A percentile compares a stretch with the other conserved stretches of the same genome.
phyloP scores from a whole-genome alignment of 225 moss, liverwort and hornwort species.

The Sphagnum contortum region DNA sequence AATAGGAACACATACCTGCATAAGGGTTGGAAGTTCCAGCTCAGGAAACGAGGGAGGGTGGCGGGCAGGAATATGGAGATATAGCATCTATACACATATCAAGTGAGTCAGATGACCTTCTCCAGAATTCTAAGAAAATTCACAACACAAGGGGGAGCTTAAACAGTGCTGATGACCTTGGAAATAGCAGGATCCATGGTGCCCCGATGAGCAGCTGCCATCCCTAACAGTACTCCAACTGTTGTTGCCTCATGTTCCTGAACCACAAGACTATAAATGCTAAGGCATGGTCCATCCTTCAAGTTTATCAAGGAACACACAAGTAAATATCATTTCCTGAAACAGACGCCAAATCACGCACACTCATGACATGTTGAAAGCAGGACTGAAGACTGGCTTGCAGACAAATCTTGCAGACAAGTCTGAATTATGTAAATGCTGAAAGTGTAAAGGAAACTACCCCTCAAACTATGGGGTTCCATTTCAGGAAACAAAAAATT shows the following conservation, averaged over 20 bases:
- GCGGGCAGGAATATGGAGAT: conserved; percentile 93
- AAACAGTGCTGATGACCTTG: conserved; percentile 19
- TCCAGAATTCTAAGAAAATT: too few relatives aligned
- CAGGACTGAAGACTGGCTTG: too few relatives aligned
- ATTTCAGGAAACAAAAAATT: too few relatives aligned
- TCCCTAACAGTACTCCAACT: conserved; percentile 87
- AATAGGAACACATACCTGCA: conserved; percentile 29
- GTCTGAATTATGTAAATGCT: too few relatives aligned
- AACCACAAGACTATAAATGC: background rate
- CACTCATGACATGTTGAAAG: background rate
- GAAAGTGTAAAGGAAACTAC: too few relatives aligned
- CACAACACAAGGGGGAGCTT: too few relatives aligned
- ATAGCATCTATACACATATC: conserved; percentile 40
- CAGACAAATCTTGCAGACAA: too few relatives aligned
- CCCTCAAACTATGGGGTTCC: too few relatives aligned
- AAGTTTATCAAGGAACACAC: background rate
- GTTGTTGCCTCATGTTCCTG: conserved; percentile 99
- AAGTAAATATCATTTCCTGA: background rate
- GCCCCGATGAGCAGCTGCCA: conserved; percentile 94
- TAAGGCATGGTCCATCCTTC: background rate
- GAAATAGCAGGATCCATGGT: conserved; percentile 96
- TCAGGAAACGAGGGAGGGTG: conserved; percentile 96
- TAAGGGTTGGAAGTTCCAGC: conserved; percentile 90
- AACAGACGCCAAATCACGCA: background rate
- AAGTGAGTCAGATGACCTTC: too few relatives aligned